These are phyloP conservation scores for Lenwebbia sp. DNA, from an alignment of 345 rosid genomes.

Conservation along the genomic window DNA sequence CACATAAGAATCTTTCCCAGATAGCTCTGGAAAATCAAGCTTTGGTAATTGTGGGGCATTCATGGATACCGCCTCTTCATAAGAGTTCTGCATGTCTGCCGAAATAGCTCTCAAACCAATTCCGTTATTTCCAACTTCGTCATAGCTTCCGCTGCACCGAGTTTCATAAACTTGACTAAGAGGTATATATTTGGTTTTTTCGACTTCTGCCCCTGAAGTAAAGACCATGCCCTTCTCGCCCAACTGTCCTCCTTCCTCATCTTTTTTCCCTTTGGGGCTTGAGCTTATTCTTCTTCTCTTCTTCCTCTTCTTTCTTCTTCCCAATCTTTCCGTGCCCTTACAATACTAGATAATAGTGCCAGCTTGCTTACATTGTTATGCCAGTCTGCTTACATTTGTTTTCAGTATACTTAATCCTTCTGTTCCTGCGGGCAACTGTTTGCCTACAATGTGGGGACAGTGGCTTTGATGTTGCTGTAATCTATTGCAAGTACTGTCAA, in stretches of 20 bases:
- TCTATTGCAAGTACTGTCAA: slow-evolving; percentile 26
- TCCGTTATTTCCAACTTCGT: not conserved
- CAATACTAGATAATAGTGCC: too few species aligned
- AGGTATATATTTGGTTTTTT: not conserved
- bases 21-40: not conserved
- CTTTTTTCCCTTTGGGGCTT: not conserved
- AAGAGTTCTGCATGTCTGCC: not conserved
- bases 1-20: not conserved
- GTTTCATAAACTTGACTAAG: not conserved
- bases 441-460: slow-evolving; percentile 40
- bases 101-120: not conserved
- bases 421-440: slow-evolving; percentile 17
- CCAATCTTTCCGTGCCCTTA: not conserved
- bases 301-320: not conserved
- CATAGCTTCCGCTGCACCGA: not conserved
- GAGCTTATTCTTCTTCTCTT: not conserved
- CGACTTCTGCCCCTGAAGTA: not conserved
- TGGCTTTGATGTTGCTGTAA: slow-evolving; percentile 30
- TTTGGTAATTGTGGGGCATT: not conserved
- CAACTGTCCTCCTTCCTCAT: not conserved
- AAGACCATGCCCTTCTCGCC: not conserved
- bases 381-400: too few species aligned
- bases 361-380: too few species aligned
- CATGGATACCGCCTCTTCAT: slow-evolving; percentile 7
- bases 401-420: not conserved